phyloP scores from a whole-genome alignment of 2,329 filamentous ascomycete species.

The Aspergillus puulaauensis region DNA sequence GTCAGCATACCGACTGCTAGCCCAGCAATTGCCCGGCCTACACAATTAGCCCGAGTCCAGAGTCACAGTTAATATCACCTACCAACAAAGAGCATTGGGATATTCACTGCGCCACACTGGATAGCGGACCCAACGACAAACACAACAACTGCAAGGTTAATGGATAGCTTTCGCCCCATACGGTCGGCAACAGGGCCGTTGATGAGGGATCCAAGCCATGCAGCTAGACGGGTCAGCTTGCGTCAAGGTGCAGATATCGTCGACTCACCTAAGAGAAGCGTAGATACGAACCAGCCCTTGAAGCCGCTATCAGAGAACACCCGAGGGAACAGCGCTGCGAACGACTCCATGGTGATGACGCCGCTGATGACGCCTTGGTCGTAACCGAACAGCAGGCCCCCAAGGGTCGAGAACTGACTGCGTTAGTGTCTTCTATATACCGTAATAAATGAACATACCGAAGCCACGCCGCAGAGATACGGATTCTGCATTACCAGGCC shows the following conservation, averaged over 20 bases:
- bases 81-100: slow-evolving; percentile 46
- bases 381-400: slow-evolving; percentile 51
- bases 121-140: slow-evolving; percentile 59
- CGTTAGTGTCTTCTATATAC: too few species aligned
- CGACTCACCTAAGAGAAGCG: slow-evolving; percentile 43
- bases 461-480: slow-evolving; percentile 46
- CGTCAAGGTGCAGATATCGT: not conserved
- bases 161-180: slow-evolving; percentile 60
- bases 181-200: slow-evolving; percentile 44
- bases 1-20: slow-evolving; percentile 45
- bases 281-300: slow-evolving; percentile 56
- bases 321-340: slow-evolving; percentile 40
- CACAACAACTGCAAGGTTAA: slow-evolving; percentile 60
- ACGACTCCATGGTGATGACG: slow-evolving; percentile 49
- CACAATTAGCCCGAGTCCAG: too few species aligned
- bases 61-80: slow-evolving; percentile 17
- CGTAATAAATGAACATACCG: slow-evolving; percentile 24
- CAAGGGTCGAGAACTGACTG: slow-evolving; percentile 40
- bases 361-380: slow-evolving; percentile 52
- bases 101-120: slow-evolving; percentile 44
- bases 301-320: slow-evolving; percentile 47
- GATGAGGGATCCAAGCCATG: slow-evolving; percentile 51
- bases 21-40: slow-evolving; percentile 40
- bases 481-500: slow-evolving; percentile 40
- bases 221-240: slow-evolving; percentile 31